Evolutionary conservation across 805 yeast species (phyloP).

Genomic region (Geotrichum ghanense): DNA sequence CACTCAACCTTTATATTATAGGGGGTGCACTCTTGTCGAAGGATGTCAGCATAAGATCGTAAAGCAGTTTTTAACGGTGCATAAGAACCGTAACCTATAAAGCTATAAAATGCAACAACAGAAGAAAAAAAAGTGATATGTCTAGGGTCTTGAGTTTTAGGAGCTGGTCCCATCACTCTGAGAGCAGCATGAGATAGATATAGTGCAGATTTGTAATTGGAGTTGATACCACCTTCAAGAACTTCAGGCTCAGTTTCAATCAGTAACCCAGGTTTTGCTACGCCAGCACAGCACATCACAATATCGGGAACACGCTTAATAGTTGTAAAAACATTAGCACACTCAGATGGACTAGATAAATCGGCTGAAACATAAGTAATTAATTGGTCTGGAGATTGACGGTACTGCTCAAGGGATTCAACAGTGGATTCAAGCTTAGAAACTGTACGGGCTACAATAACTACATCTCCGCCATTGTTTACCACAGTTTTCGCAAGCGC

Average conservation of each 20-base stretch:
- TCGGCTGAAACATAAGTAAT: constrained; percentile 50
- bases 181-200: constrained; percentile 57
- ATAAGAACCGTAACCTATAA: constrained; percentile 85
- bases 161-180: constrained; percentile 20
- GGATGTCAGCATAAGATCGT: constrained; percentile 56
- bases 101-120: constrained; percentile 70
- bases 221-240: constrained; percentile 47
- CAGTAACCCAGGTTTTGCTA: constrained; percentile 69
- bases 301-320: constrained; percentile 44
- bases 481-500: constrained; percentile 55
- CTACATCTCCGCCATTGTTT: constrained; percentile 46
- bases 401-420: constrained; percentile 28
- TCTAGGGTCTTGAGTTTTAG: constrained; percentile 24
- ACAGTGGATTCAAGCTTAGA: constrained; percentile 43
- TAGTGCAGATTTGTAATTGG: constrained; percentile 65
- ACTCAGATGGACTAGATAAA: constrained; percentile 41
- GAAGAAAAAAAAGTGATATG: constrained; percentile 62
- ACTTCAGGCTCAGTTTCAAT: constrained; percentile 50
- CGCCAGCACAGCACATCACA: constrained; percentile 81
- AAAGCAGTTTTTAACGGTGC: constrained; percentile 84
- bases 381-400: constrained; percentile 23
- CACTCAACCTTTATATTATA: constrained; percentile 60
- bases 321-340: constrained; percentile 22
- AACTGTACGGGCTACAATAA: constrained; percentile 69
- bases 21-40: constrained; percentile 72